phyloP scores from a whole-genome alignment of 192 early-diverging fungal species.

The Podila verticillata region DNA sequence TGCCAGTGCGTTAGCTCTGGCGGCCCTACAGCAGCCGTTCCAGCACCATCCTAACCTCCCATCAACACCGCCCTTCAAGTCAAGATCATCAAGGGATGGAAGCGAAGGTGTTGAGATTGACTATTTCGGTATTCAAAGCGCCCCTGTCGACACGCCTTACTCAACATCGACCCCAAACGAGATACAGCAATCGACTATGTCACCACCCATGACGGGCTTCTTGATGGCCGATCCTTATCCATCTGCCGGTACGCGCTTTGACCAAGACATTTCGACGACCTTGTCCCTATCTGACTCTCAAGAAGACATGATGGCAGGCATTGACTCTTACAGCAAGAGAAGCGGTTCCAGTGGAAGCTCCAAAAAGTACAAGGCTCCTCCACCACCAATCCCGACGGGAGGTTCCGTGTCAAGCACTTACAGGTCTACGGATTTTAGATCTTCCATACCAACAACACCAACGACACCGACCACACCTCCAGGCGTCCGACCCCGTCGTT shows the following conservation, averaged over 20 bases:
- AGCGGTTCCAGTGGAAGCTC: neutral
- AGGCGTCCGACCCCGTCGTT: conserved; percentile 44
- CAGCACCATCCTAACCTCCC: conserved; percentile 5
- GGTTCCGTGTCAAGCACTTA: neutral
- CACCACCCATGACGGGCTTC: conserved; percentile 34
- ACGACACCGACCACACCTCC: conserved; percentile 39
- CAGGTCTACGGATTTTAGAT: no score
- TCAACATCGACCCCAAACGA: conserved; percentile 18
- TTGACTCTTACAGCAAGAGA: neutral
- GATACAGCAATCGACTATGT: conserved; percentile 8
- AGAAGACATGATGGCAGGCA: neutral
- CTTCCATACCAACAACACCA: conserved; percentile 12
- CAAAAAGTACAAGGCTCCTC: conserved; percentile 41
- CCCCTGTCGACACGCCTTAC: conserved; percentile 7
- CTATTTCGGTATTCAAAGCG: conserved; percentile 27
- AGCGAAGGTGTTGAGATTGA: conserved; percentile 11
- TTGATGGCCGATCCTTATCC: conserved; percentile 49
- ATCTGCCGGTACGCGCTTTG: conserved; percentile 23
- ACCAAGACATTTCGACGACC: conserved; percentile 5
- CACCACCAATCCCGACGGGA: conserved; percentile 41
- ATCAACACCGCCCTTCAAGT: conserved; percentile 9
- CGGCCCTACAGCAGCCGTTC: conserved; percentile 15
- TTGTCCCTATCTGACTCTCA: neutral
- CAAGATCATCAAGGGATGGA: conserved; percentile 20
- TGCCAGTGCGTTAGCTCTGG: conserved; percentile 35